These are phyloP conservation scores for Curvularia verruculosa DNA, from an alignment of 2,329 filamentous ascomycete genomes.

Conservation along the genomic window DNA sequence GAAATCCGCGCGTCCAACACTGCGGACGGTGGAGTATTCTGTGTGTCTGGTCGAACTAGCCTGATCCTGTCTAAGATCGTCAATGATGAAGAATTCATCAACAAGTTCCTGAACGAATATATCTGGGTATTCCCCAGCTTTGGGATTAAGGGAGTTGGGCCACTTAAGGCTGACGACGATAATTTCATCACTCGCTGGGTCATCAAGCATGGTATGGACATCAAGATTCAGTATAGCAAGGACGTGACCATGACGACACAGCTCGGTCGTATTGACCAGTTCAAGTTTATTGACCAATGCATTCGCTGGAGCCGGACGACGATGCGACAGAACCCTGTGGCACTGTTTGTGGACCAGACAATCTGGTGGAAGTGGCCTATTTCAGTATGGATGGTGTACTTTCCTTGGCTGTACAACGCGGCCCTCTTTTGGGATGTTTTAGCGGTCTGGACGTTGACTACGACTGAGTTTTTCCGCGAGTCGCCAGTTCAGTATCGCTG, in stretches of 20 bases:
- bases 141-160: slow-evolving; percentile 16
- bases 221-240: slow-evolving; percentile 59
- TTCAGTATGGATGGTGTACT: slow-evolving; percentile 29
- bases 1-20: slow-evolving; percentile 39
- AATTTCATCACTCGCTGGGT: slow-evolving; percentile 61
- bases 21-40: slow-evolving; percentile 43
- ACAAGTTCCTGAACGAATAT: slow-evolving; percentile 30
- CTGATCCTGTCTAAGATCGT: slow-evolving; percentile 35
- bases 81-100: slow-evolving; percentile 23
- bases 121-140: not conserved
- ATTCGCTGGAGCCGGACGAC: slow-evolving; percentile 36
- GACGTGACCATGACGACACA: slow-evolving; percentile 59
- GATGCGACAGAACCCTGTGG: slow-evolving; percentile 32
- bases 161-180: slow-evolving; percentile 40
- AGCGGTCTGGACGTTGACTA: slow-evolving; percentile 13
- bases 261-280: slow-evolving; percentile 36
- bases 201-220: slow-evolving; percentile 54
- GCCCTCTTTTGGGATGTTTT: slow-evolving; percentile 32
- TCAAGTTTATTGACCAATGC: slow-evolving; percentile 32
- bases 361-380: slow-evolving; percentile 36
- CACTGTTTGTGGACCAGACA: slow-evolving; percentile 26
- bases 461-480: slow-evolving; percentile 14
- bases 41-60: slow-evolving; percentile 40
- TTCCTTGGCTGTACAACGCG: slow-evolving; percentile 36
- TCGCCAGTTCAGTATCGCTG: slow-evolving; percentile 5